These are phyloP conservation scores for Cardamine resedifolia DNA, from an alignment of 345 rosid genomes.

Conservation along the genomic window DNA sequence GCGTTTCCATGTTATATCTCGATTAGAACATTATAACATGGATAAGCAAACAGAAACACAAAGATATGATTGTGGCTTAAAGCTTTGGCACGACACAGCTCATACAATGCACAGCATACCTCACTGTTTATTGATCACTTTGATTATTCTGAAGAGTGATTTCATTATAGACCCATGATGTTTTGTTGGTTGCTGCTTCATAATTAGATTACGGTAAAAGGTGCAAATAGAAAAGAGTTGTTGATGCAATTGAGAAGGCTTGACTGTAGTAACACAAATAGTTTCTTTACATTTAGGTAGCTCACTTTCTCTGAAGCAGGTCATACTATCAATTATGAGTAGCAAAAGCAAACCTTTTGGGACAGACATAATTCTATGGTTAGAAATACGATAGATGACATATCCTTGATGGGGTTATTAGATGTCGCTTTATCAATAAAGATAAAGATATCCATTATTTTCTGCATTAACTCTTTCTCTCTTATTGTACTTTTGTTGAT, in stretches of 20 bases:
- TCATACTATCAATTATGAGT: constrained; percentile 23
- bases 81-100: constrained; percentile 8
- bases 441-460: constrained; percentile 28
- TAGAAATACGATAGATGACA: constrained; percentile 2
- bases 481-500: constrained; percentile 19
- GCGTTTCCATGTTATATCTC: background rate
- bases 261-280: constrained; percentile 8
- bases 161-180: background rate
- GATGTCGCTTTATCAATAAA: constrained; percentile 16
- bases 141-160: background rate
- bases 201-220: background rate
- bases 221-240: background rate
- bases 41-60: constrained; percentile 10
- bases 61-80: background rate
- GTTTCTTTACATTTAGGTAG: background rate
- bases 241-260: background rate
- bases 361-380: constrained; percentile 17
- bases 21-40: constrained; percentile 1
- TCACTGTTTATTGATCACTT: constrained; percentile 13
- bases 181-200: constrained; percentile 11
- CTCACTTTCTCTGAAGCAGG: background rate
- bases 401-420: constrained; percentile 24
- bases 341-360: background rate
- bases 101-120: constrained; percentile 2
- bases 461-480: constrained; percentile 20